Conservation (phyloP, 345 rosid genomes). For the Corchorus capsularis region DNA sequence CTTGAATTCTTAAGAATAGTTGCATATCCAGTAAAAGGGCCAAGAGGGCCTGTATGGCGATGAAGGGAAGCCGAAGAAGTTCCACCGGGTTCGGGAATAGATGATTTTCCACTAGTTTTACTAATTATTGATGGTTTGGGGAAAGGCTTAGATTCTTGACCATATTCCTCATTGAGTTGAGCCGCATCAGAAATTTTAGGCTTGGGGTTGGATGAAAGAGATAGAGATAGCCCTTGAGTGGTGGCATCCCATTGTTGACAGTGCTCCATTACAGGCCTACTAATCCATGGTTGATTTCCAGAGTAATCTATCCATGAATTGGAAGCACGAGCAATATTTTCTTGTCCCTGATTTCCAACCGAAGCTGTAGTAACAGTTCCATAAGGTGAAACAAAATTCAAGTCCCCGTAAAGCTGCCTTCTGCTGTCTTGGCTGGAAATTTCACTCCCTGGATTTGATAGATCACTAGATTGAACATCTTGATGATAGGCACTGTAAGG, state of each 20-base stretch:
- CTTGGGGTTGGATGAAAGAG: constrained; percentile 51
- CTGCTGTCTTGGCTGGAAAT: constrained; percentile 30
- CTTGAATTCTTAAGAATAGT: constrained; percentile 59
- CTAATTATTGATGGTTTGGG: constrained; percentile 27
- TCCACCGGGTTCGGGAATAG: constrained; percentile 31
- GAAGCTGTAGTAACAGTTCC: constrained; percentile 34
- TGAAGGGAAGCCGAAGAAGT: constrained; percentile 28
- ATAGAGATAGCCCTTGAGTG: constrained; percentile 48
- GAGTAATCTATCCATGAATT: constrained; percentile 20
- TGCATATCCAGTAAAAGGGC: constrained; percentile 79
- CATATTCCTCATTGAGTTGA: constrained; percentile 33
- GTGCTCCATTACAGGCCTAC: constrained; percentile 17
- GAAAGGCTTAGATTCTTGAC: constrained; percentile 23
- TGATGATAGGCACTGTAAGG: constrained; percentile 31
- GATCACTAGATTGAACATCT: constrained; percentile 24
- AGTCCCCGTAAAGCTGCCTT: constrained; percentile 23
- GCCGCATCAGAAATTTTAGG: constrained; percentile 1
- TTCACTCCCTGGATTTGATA: constrained; percentile 31
- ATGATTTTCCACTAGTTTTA: constrained; percentile 36
- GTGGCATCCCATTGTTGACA: constrained; percentile 34
- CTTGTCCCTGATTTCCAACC: constrained; percentile 19
- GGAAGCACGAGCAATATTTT: constrained; percentile 3
- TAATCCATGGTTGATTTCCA: constrained; percentile 38
- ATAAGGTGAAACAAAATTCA: constrained; percentile 28
- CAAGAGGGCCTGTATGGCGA: constrained; percentile 54